Conservation (phyloP, 2,329 filamentous ascomycete genomes). For the Xylaria sp. region DNA sequence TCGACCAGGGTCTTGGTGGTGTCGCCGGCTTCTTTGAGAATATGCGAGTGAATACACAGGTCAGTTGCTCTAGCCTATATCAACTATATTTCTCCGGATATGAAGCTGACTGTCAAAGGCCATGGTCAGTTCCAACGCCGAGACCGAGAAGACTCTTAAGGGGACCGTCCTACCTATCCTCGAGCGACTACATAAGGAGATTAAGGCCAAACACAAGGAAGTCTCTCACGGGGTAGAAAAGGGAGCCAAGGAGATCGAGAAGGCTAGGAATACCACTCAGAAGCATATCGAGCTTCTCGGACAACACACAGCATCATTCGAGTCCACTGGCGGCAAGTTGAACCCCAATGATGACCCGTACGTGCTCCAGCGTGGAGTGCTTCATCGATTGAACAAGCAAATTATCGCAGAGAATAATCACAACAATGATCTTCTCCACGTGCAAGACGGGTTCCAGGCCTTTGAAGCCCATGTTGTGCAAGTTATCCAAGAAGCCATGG, state of each 20-base stretch:
- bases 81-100: too few relatives aligned
- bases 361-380: conserved; percentile 81
- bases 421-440: conserved; percentile 86
- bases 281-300: conserved; percentile 96
- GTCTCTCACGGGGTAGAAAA: conserved; percentile 83
- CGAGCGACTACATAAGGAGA: conserved; percentile 91
- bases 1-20: conserved; percentile 88
- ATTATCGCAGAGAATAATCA: conserved; percentile 96
- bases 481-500: conserved; percentile 83
- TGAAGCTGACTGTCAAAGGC: conserved; percentile 62
- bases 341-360: conserved; percentile 86
- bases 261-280: conserved; percentile 85
- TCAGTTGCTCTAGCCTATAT: conserved; percentile 44
- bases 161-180: conserved; percentile 87
- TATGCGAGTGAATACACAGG: conserved; percentile 88
- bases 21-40: conserved; percentile 93
- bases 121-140: conserved; percentile 86
- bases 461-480: conserved; percentile 90
- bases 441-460: conserved; percentile 88
- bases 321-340: conserved; percentile 78
- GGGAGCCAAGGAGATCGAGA: conserved; percentile 89
- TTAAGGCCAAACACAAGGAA: conserved; percentile 97
- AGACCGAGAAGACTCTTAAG: conserved; percentile 92
- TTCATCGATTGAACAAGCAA: conserved; percentile 89
- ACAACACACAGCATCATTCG: conserved; percentile 83